phyloP scores from a whole-genome alignment of 1,284 basidiomycete species.

The Xanthoconium separans region DNA sequence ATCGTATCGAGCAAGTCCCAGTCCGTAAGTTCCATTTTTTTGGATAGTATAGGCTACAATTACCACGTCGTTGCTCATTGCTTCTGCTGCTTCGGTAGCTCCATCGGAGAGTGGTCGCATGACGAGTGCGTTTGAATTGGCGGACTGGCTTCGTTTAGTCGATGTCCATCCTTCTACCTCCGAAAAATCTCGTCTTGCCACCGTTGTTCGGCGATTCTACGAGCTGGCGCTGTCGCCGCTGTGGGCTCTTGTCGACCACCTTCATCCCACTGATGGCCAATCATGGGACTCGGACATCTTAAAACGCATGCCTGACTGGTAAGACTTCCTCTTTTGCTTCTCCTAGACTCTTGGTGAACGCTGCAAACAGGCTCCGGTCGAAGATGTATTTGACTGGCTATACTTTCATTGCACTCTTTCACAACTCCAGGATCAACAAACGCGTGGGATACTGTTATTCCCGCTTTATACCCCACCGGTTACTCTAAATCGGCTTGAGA shows the following conservation, averaged over 20 bases:
- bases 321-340: constrained; percentile 8
- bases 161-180: constrained; percentile 34
- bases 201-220: constrained; percentile 42
- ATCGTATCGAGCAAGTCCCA: constrained; percentile 39
- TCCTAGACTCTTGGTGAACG: background rate
- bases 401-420: constrained; percentile 40
- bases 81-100: constrained; percentile 29
- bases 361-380: background rate
- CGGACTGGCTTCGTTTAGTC: constrained; percentile 58
- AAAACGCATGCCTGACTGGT: constrained; percentile 31
- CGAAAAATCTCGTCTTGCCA: constrained; percentile 42
- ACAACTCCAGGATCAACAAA: constrained; percentile 21
- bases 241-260: constrained; percentile 40
- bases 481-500: constrained; percentile 32
- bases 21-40: constrained; percentile 37
- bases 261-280: constrained; percentile 42
- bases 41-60: background rate
- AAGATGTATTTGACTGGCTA: constrained; percentile 42
- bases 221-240: constrained; percentile 43
- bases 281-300: constrained; percentile 39
- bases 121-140: constrained; percentile 48
- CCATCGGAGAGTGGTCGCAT: constrained; percentile 32
- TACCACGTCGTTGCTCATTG: background rate
- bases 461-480: constrained; percentile 29
- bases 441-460: constrained; percentile 30